phyloP scores from a whole-genome alignment of 2,329 filamentous ascomycete species.

The Zasmidium cellare region DNA sequence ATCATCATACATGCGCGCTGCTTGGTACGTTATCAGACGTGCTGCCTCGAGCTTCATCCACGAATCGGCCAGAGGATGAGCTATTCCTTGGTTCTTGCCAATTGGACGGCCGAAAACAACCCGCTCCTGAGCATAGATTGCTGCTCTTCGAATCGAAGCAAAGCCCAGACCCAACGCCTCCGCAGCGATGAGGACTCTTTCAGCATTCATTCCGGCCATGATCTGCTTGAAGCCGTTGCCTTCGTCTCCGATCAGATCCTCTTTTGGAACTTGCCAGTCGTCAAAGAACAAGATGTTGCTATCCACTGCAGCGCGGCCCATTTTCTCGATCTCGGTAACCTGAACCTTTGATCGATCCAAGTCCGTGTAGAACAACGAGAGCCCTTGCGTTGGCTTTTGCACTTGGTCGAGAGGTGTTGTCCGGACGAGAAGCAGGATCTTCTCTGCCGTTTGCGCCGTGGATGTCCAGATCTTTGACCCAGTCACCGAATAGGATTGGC shows the following conservation, averaged over 20 bases:
- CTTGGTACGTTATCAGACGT: constrained; percentile 66
- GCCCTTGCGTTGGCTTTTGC: constrained; percentile 43
- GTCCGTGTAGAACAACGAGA: constrained; percentile 50
- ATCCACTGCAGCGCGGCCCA: constrained; percentile 48
- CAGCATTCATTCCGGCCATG: constrained; percentile 77
- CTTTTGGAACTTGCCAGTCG: constrained; percentile 42
- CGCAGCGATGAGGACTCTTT: constrained; percentile 68
- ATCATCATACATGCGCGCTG: constrained; percentile 62
- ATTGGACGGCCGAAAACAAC: constrained; percentile 66
- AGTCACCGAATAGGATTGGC: constrained; percentile 39
- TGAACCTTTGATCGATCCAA: constrained; percentile 38
- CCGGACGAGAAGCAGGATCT: constrained; percentile 45
- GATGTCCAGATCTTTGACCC: constrained; percentile 50
- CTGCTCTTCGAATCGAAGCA: constrained; percentile 51
- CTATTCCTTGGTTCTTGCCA: constrained; percentile 65
- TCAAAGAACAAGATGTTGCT: constrained; percentile 49
- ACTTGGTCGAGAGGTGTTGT: constrained; percentile 45
- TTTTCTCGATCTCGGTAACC: constrained; percentile 48
- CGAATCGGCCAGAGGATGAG: constrained; percentile 65
- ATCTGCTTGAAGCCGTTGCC: constrained; percentile 53
- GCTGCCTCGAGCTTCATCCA: constrained; percentile 67
- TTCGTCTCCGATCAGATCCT: constrained; percentile 44
- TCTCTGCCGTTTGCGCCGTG: constrained; percentile 46
- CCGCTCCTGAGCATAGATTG: constrained; percentile 65
- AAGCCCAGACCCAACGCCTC: constrained; percentile 51